A percentile compares a stretch with the other conserved stretches of the same genome.
Evolutionary conservation across 2,329 filamentous ascomycete species (phyloP).

Genomic region (Fusarium sp.): DNA sequence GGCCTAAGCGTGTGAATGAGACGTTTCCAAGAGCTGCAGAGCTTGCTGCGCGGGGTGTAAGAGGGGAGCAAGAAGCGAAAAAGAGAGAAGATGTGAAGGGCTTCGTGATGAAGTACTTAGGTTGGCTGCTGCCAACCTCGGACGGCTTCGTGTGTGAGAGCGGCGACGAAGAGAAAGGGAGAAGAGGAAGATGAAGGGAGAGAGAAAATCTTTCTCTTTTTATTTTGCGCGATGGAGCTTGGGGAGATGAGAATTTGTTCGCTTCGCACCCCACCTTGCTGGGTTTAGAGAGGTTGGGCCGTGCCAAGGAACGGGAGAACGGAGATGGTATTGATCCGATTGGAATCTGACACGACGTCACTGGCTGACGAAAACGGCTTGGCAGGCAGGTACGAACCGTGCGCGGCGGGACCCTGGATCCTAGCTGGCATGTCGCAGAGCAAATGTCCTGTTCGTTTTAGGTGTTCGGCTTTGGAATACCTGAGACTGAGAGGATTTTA

Average conservation of each 20-base stretch:
- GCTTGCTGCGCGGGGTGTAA: slow-evolving; percentile 73
- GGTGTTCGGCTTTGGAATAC: slow-evolving; percentile 26
- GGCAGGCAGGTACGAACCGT: slow-evolving; percentile 24
- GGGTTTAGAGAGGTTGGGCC: slow-evolving; percentile 46
- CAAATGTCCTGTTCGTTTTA: slow-evolving; percentile 21
- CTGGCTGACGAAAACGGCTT: slow-evolving; percentile 46
- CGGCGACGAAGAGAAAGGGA: slow-evolving; percentile 39
- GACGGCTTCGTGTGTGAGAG: slow-evolving; percentile 47
- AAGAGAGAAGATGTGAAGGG: slow-evolving; percentile 53
- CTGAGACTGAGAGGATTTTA: slow-evolving; percentile 30
- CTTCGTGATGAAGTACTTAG: slow-evolving; percentile 58
- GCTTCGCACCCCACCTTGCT: slow-evolving; percentile 41
- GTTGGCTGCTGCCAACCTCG: slow-evolving; percentile 59
- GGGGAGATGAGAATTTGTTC: slow-evolving; percentile 51
- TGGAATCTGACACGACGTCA: slow-evolving; percentile 35
- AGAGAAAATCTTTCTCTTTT: slow-evolving; percentile 41
- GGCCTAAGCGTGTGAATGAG: slow-evolving; percentile 65
- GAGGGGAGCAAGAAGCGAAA: slow-evolving; percentile 66
- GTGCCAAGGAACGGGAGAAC: slow-evolving; percentile 28
- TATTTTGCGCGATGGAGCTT: slow-evolving; percentile 46
- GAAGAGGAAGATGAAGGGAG: slow-evolving; percentile 20
- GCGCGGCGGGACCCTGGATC: slow-evolving; percentile 37
- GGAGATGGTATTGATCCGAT: slow-evolving; percentile 37
- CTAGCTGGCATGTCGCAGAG: slow-evolving; percentile 22
- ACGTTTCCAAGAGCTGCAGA: slow-evolving; percentile 69